phyloP scores from a whole-genome alignment of 2,329 filamentous ascomycete genomes.

The Didymella pinodella region DNA sequence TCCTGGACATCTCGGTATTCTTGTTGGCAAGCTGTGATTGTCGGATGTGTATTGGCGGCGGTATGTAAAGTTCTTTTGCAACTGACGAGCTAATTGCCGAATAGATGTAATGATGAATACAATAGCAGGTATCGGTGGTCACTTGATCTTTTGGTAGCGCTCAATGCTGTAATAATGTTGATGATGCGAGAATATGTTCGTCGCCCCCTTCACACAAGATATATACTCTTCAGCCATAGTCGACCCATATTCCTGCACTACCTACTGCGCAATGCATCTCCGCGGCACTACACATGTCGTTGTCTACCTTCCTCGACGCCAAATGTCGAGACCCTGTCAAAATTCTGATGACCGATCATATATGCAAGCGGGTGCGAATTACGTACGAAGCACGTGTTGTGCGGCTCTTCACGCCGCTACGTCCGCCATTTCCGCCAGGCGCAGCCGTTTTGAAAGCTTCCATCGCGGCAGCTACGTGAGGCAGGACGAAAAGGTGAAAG shows the following conservation, averaged over 20 bases:
- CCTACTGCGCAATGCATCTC: conserved; percentile 17
- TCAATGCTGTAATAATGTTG: background rate
- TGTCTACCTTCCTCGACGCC: conserved; percentile 4
- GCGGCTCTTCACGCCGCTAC: conserved; percentile 15
- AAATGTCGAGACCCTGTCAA: conserved; percentile 1
- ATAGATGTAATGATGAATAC: background rate
- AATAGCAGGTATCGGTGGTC: background rate
- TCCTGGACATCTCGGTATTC: background rate
- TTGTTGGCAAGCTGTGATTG: background rate
- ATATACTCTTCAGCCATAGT: conserved; percentile 14
- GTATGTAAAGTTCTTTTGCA: background rate
- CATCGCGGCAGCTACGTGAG: conserved; percentile 2
- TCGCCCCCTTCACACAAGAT: background rate
- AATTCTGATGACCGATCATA: conserved; percentile 14
- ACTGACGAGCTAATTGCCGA: background rate
- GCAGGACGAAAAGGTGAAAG: conserved; percentile 14
- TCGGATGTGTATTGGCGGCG: background rate
- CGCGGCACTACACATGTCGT: conserved; percentile 8
- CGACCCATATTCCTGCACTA: conserved; percentile 11
- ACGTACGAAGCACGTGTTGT: conserved; percentile 17
- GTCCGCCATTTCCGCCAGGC: conserved; percentile 5
- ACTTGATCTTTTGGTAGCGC: background rate
- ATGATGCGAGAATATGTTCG: background rate
- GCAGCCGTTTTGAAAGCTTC: conserved; percentile 1
- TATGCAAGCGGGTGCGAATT: conserved; percentile 11